Base-by-base conservation (phyloP, 1,139 yeast genomes). In the Kodamaea alishanica region DNA sequence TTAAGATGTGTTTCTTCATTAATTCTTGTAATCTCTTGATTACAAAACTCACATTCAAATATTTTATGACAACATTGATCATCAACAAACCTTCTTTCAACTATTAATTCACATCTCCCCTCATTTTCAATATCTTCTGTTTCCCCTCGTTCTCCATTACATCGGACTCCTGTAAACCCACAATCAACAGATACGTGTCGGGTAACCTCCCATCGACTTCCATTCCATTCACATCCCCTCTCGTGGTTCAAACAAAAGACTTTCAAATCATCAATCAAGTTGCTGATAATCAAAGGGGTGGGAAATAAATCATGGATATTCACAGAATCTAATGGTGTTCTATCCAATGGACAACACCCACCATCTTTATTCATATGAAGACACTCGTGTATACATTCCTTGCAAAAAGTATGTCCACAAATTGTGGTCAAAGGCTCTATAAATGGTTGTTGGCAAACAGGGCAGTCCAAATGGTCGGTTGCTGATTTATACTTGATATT, bases 331-430 rank as follows among this genome's bases (percentile, higher is more conserved):
- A 79, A 48, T 2, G 75, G 72, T 1, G 77, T 77, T 35, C 89
- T 61, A 59, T 82, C 89, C 25, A 82, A 63, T 0, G 89, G 88
- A 55, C 89, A 82, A 35, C 66, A 63, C 27, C 75, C 71, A 59
- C 45, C 3, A 43, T 33, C 9, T 38, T 22, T 33, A 33, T 30
- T 41, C 65, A 65, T 58, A 38, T 63, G 70, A 30, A 76, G 58
- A 43, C 77, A 70, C 50, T 75, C 81, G 39, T 55, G 52, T 9
- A 78, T 65, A 47, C 84, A 79, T 26, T 63, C 71, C 43, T 63
- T 64, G 51, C 83, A 79, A 49, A 76, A 78, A 0, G 82, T 77
- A 49, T 78, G 84, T 0, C 82, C 83, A 60, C 84, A 78, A 1
- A 67, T 52, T 0, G 84, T 79, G 4, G 80, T 74, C 44, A 73